Base-by-base conservation (phyloP, 805 yeast genomes). In the Candida alai region DNA sequence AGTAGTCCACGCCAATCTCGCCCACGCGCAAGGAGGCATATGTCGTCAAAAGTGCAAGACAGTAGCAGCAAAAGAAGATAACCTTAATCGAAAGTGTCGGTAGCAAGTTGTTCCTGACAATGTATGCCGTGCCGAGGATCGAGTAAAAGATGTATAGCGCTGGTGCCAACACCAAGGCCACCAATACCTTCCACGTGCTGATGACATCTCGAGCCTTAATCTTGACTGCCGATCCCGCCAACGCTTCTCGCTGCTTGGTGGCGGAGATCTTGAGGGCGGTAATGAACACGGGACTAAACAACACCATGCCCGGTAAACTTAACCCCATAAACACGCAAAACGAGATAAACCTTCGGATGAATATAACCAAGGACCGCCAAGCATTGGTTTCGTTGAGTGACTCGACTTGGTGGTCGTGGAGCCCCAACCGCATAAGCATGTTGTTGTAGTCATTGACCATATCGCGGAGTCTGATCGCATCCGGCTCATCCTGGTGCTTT, bases 111-210 rank as follows among this genome's bases (percentile, higher is more conserved):
- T 29, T 19, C 7, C n/a, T 29, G 18, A 37, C 27, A 43, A 30
- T n/a, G 37, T 37, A 19, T 6, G 51, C 17, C 1, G 62, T 57
- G 3, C 64, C 67, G 20, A 62, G 43, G 7, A 59, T 44, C 3
- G 69, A 63, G 46, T 62, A 65, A 29, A 65, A 60, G 3, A 60
- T 54, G 40, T 65, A 65, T 16, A 65, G 51, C 22, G 53, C 47
- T 4, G 71, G 71, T 1, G 71, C 71, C 21, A 63, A 43, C 1
- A 56, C 64, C 31, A 65, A 47, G 0, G 70, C 70, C 21, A 65
- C 70, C 19, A 65, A 42, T 12, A 63, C 63, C 41, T 65, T 65
- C 71, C 71, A 65, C 1, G 70, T 60, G 5, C 65, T 60, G 30
- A 65, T 46, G 16, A 65, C 71, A 46, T 65, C 71, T 12, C 51